Conservation (phyloP, 2,329 filamentous ascomycete species). For the Aspergillus viridinutans region DNA sequence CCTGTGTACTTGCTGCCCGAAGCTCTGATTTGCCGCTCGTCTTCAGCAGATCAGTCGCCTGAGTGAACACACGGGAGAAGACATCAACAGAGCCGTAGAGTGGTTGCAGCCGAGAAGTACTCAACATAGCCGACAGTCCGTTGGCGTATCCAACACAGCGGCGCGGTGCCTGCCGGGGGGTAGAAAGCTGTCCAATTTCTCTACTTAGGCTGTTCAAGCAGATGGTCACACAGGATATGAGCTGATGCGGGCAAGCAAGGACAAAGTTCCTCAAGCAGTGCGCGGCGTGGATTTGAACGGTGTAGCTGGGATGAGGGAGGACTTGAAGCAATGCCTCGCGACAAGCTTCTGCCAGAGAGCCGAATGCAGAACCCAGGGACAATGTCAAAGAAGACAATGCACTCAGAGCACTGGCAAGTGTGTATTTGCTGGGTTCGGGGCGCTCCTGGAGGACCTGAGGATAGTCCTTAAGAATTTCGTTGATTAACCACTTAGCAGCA, state of each 20-base stretch:
- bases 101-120: conserved; percentile 80
- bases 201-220: conserved; percentile 93
- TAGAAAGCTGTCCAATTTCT: conserved; percentile 73
- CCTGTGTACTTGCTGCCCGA: conserved; percentile 85
- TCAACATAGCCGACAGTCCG: conserved; percentile 83
- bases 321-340: conserved; percentile 86
- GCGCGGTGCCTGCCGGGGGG: conserved; percentile 71
- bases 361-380: conserved; percentile 76
- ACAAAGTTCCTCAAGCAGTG: conserved; percentile 83
- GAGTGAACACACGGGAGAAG: conserved; percentile 83
- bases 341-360: conserved; percentile 72
- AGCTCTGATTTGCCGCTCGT: conserved; percentile 88
- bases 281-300: conserved; percentile 86
- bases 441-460: conserved; percentile 83
- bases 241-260: conserved; percentile 84
- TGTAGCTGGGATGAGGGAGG: conserved; percentile 90
- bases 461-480: conserved; percentile 89
- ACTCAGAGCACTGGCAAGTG: conserved; percentile 72
- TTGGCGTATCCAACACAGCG: conserved; percentile 88
- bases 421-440: conserved; percentile 82
- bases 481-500: conserved; percentile 76
- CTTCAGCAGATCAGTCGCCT: conserved; percentile 89
- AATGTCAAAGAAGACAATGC: conserved; percentile 74
- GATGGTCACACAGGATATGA: conserved; percentile 85
- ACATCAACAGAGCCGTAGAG: conserved; percentile 94